Evolutionary conservation across 2,329 filamentous ascomycete species (phyloP).

Genomic region (Zymoseptoria pseudotritici): DNA sequence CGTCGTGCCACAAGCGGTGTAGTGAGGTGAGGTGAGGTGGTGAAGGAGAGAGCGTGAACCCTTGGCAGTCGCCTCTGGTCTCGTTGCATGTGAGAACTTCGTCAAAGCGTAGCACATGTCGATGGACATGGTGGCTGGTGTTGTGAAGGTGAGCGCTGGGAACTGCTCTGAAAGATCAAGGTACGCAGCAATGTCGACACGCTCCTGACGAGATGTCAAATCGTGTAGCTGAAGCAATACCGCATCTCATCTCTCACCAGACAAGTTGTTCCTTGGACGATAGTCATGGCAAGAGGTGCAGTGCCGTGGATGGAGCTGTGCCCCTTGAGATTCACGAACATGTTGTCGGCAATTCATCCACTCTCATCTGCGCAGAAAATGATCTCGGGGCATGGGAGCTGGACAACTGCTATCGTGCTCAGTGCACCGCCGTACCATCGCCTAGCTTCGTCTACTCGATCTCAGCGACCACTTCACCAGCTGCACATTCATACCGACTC

Average conservation of each 20-base stretch:
- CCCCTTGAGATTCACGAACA: constrained; percentile 7
- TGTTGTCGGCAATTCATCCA: neutral
- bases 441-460: too few relatives aligned
- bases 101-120: constrained; percentile 22
- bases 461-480: too few relatives aligned
- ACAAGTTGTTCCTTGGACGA: constrained; percentile 35
- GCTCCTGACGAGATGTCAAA: constrained; percentile 21
- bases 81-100: constrained; percentile 29
- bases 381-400: too few relatives aligned
- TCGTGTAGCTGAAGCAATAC: neutral
- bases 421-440: too few relatives aligned
- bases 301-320: constrained; percentile 7
- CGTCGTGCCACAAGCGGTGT: too few relatives aligned
- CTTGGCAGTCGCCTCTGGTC: constrained; percentile 7
- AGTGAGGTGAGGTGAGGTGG: too few relatives aligned
- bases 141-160: neutral
- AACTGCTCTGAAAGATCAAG: constrained; percentile 18
- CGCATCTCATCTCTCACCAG: constrained; percentile 28
- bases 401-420: too few relatives aligned
- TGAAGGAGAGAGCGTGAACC: too few relatives aligned
- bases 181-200: constrained; percentile 21
- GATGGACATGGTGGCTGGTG: constrained; percentile 18
- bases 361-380: too few relatives aligned
- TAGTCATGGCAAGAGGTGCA: constrained; percentile 27
- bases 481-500: too few relatives aligned